Evolutionary conservation across 805 yeast genomes (phyloP), one percentile per base, ranked within the genome.

Genomic region (Brettanomyces bruxellensis): DNA sequence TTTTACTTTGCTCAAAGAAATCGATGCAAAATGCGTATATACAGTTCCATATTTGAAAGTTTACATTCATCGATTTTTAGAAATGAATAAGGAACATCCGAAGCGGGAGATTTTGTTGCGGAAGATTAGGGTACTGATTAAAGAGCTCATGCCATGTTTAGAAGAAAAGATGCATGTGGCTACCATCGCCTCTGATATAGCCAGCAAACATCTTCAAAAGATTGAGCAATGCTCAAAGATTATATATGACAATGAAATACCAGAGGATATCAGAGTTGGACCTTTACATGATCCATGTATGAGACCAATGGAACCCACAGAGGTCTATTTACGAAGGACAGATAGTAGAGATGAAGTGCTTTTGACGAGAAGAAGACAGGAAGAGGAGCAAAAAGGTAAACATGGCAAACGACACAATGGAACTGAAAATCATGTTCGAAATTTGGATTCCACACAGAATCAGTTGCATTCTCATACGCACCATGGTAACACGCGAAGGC

Each of bases 101-200:
- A 66, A 67, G 50, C 57, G 72, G 47, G 62, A 65, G 45, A 48
- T 59, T 22, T 57, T 71, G 6, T 59, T 75, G 49, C 54, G 60
- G 25, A 54, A 61, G 25, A 73, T 78, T 48, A 64, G 73, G 46
- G 70, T 70, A 28, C 66, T 71, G 47, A 68, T 78, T 51, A 71
- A 69, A 51, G 95, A 86, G 48, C 71, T 91, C 47, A 79, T 91
- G 70, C 97, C 98, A 1, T 86, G 96, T 50, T 66, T 91, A 46
- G 98, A 91, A 61, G 97, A 93, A 62, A 93, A 93, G 65, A 88
- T 93, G 95, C 97, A 91, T 62, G 96, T 93, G 38, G 91, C 97
- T 4, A 83, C 91, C 1, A 82, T 87, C 37, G 96, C 97, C 23
- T 75, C 86, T 30, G 97, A 90, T 55, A 74, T 82, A 11, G 73